Conservation (phyloP, 371 early-diverging fungal species). For the Mucor circinelloides region DNA sequence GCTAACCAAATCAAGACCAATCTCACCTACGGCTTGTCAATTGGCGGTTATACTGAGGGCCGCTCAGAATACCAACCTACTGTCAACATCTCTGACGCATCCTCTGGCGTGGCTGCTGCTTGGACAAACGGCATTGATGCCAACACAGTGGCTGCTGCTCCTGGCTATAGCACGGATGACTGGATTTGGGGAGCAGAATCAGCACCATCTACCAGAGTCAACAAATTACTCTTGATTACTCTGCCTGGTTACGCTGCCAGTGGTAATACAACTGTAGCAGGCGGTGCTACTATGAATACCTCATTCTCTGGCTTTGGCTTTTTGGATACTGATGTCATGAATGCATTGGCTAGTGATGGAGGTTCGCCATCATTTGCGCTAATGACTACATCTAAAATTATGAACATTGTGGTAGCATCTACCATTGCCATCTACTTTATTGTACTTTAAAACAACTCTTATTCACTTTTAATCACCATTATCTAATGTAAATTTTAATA, state of each 20-base stretch:
- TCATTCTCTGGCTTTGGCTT: slow-evolving; percentile 40
- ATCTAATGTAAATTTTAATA: background rate
- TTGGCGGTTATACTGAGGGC: slow-evolving; percentile 47
- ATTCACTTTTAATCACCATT: background rate
- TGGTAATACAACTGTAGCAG: background rate
- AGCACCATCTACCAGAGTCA: slow-evolving; percentile 9
- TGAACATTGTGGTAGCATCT: background rate
- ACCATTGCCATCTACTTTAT: background rate
- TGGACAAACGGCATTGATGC: slow-evolving; percentile 3
- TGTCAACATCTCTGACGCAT: slow-evolving; percentile 28
- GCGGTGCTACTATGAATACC: background rate
- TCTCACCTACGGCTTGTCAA: slow-evolving; percentile 40
- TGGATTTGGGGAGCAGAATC: slow-evolving; percentile 35
- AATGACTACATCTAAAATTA: background rate
- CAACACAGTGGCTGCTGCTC: background rate
- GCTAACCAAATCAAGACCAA: slow-evolving; percentile 49
- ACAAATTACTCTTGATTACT: slow-evolving; percentile 23
- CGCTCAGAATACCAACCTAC: slow-evolving; percentile 43
- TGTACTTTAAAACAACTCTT: background rate
- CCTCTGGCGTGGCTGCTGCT: background rate
- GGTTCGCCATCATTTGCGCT: background rate
- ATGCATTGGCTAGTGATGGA: slow-evolving; percentile 19
- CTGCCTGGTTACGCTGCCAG: slow-evolving; percentile 20
- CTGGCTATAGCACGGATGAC: slow-evolving; percentile 10
- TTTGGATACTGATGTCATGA: slow-evolving; percentile 47